Percentiles rank a stretch among this genome's conserved stretches.
phyloP scores from a whole-genome alignment of 148 eudicot species.

The Selenicereus undatus region DNA sequence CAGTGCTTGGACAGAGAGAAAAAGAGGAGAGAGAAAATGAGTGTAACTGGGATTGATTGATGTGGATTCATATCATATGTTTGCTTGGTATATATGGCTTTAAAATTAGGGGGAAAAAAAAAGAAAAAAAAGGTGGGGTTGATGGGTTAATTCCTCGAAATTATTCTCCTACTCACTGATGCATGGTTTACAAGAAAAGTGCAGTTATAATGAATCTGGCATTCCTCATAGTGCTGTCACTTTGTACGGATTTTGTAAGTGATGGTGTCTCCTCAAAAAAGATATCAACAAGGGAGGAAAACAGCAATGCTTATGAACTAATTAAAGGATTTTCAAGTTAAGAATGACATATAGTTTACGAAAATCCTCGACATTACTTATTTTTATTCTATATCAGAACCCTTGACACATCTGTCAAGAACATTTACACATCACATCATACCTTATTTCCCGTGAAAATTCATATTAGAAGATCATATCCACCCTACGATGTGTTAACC shows the following conservation, averaged over 20 bases:
- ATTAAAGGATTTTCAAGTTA: too few species aligned
- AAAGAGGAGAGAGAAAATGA: background rate
- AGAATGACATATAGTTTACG: too few species aligned
- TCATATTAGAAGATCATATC: too few species aligned
- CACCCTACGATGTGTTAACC: too few species aligned
- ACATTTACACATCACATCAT: too few species aligned
- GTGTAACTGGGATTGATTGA: background rate
- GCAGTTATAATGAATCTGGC: slow-evolving; percentile 25
- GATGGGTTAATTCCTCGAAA: slow-evolving; percentile 12
- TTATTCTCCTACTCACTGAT: slow-evolving; percentile 24
- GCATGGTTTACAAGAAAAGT: slow-evolving; percentile 12
- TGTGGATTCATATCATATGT: background rate
- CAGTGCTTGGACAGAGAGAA: slow-evolving; percentile 19
- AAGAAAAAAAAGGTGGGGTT: background rate
- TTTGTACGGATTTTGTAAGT: slow-evolving; percentile 15
- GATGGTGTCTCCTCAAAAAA: background rate
- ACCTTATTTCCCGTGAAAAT: too few species aligned
- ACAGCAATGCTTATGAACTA: too few species aligned
- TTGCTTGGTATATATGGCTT: background rate
- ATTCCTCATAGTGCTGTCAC: slow-evolving; percentile 16
- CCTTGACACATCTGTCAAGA: too few species aligned
- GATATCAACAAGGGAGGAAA: too few species aligned
- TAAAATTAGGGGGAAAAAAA: background rate
- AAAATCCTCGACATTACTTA: too few species aligned
- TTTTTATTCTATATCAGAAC: too few species aligned